These are phyloP conservation scores for Microbotryum saponariae DNA, from an alignment of 1,284 basidiomycete species.

Conservation along the genomic window DNA sequence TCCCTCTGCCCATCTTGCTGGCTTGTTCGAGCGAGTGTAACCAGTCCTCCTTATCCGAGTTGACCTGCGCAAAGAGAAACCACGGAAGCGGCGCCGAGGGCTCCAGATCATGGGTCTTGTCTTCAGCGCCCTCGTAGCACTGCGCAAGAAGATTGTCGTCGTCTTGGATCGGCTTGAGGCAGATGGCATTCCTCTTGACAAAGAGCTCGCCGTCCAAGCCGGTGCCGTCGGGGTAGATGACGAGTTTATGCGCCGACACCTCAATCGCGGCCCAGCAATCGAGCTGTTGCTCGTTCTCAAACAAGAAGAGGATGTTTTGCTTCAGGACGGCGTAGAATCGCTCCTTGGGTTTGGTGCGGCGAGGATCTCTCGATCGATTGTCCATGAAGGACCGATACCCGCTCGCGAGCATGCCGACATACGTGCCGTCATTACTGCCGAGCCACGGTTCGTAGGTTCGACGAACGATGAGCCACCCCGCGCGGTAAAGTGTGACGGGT, in stretches of 20 bases:
- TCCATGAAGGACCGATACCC: conserved; percentile 41
- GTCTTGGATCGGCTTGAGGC: conserved; percentile 64
- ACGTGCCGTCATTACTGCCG: conserved; percentile 45
- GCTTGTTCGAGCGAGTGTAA: conserved; percentile 77
- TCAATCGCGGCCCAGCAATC: conserved; percentile 81
- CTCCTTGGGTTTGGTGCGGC: conserved; percentile 69
- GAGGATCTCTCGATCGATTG: conserved; percentile 54
- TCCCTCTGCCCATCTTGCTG: conserved; percentile 48
- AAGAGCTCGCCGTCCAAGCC: conserved; percentile 75
- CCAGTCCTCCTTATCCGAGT: conserved; percentile 80
- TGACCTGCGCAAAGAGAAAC: conserved; percentile 80
- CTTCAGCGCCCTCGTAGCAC: conserved; percentile 40
- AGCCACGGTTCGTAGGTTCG: conserved; percentile 61
- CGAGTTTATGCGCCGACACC: conserved; percentile 60
- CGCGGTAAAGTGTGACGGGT: conserved; percentile 51
- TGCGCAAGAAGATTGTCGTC: conserved; percentile 62
- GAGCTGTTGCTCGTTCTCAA: conserved; percentile 77
- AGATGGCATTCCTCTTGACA: conserved; percentile 76
- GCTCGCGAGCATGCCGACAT: conserved; percentile 35
- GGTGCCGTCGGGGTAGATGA: conserved; percentile 62
- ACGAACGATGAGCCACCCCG: conserved; percentile 77
- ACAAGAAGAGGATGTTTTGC: conserved; percentile 77
- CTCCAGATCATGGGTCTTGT: conserved; percentile 40
- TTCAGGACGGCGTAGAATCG: conserved; percentile 83
- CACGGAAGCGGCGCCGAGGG: conserved; percentile 52